phyloP scores from a whole-genome alignment of 768 basidiomycete species.

The Pisolithus marmoratus region DNA sequence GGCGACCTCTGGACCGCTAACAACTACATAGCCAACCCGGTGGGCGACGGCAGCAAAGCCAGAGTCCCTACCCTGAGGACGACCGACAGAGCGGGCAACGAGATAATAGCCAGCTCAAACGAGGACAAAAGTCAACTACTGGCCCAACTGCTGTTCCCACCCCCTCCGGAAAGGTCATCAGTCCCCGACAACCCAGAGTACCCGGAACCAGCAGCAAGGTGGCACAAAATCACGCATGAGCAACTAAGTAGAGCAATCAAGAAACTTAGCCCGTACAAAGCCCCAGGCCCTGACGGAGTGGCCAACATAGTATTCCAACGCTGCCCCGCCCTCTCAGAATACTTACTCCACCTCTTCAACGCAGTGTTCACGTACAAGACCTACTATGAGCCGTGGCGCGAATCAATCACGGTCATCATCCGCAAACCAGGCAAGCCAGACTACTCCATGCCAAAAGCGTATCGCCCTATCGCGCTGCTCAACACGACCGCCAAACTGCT shows the following conservation, averaged over 20 bases:
- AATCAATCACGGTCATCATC: slow-evolving; percentile 25
- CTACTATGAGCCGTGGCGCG: slow-evolving; percentile 14
- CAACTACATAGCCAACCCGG: neutral
- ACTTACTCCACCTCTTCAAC: slow-evolving; percentile 8
- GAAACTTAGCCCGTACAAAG: slow-evolving; percentile 12
- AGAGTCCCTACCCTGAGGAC: neutral
- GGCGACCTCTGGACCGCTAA: slow-evolving; percentile 4
- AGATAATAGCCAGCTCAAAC: slow-evolving; percentile 5
- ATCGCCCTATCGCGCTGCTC: slow-evolving; percentile 34
- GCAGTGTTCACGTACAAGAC: slow-evolving; percentile 4
- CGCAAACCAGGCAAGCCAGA: slow-evolving; percentile 30
- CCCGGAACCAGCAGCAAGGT: neutral
- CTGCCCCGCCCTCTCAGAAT: slow-evolving; percentile 4
- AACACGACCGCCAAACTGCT: slow-evolving; percentile 28
- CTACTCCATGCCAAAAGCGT: slow-evolving; percentile 31
- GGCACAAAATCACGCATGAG: slow-evolving; percentile 5
- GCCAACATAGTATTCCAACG: slow-evolving; percentile 16
- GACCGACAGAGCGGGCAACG: neutral
- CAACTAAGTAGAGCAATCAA: slow-evolving; percentile 6
- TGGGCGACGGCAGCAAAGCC: rapidly evolving
- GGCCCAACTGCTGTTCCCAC: slow-evolving; percentile 19
- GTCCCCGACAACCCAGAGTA: neutral
- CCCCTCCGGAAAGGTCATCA: neutral
- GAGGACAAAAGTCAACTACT: slow-evolving; percentile 15
- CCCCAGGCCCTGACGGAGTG: slow-evolving; percentile 21